Percentiles rank a stretch among this genome's conserved stretches.
Conservation (phyloP, 176 grass and related monocot species). For the Tillandsia leiboldiana region DNA sequence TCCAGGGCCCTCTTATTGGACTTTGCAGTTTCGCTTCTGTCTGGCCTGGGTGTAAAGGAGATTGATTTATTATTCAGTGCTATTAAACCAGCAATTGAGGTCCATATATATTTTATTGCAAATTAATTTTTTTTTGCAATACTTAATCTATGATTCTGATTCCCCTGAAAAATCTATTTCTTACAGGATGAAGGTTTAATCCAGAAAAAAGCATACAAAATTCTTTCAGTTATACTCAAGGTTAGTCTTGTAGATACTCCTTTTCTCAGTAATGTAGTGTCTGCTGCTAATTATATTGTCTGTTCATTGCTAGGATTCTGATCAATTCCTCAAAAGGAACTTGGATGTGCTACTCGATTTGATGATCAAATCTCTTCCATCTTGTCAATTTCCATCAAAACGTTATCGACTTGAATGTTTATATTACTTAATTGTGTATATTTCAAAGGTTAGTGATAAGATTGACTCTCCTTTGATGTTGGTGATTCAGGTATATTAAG, state of each 20-base stretch:
- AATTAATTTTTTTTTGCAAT: constrained; percentile 17
- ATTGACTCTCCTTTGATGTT: not conserved
- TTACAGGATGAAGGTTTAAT: constrained; percentile 75
- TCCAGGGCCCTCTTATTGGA: constrained; percentile 76
- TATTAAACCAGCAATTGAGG: constrained; percentile 91
- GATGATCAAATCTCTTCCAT: constrained; percentile 54
- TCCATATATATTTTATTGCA: constrained; percentile 22
- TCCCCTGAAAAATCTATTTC: constrained; percentile 4
- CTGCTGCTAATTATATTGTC: constrained; percentile 1
- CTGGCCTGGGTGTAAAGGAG: constrained; percentile 55
- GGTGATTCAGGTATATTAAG: not conserved
- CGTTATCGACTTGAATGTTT: constrained; percentile 82
- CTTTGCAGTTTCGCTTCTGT: constrained; percentile 73
- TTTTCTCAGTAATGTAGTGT: not conserved
- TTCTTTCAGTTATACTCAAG: constrained; percentile 78
- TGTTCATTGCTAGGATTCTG: constrained; percentile 36
- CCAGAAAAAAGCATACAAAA: constrained; percentile 99
- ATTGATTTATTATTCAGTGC: constrained; percentile 66
- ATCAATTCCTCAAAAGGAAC: constrained; percentile 53
- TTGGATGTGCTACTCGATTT: constrained; percentile 51
- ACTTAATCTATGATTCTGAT: not conserved
- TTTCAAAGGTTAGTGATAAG: constrained; percentile 60
- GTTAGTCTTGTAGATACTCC: constrained; percentile 13
- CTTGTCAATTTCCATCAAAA: constrained; percentile 76
- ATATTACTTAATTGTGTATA: constrained; percentile 64